Percentiles rank a stretch among this genome's conserved stretches.
These are phyloP conservation scores for Salix caprea DNA, from an alignment of 345 rosid species.

Conservation along the genomic window DNA sequence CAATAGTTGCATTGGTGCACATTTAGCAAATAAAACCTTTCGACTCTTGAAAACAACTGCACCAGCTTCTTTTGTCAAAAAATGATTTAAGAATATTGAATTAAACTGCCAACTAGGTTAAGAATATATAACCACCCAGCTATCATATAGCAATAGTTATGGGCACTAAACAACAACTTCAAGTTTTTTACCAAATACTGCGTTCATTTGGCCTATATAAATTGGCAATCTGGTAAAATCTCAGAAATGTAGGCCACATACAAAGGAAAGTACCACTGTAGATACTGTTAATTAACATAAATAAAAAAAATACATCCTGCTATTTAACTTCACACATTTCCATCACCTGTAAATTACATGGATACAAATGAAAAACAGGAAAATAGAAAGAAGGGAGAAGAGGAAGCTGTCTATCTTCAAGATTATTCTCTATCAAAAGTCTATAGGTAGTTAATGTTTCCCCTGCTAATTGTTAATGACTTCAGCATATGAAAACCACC, in stretches of 20 bases:
- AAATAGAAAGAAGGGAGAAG: not conserved
- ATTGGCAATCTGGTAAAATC: not conserved
- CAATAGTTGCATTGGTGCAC: not conserved
- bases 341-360: no score
- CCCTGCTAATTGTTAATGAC: not conserved
- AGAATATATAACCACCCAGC: not conserved
- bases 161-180: not conserved
- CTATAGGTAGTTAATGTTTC: not conserved
- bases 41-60: not conserved
- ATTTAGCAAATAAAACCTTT: not conserved
- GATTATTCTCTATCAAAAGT: not conserved
- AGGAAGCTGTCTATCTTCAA: not conserved
- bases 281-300: not conserved
- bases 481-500: not conserved
- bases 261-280: not conserved
- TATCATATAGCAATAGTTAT: not conserved
- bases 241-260: not conserved
- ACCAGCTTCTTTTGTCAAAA: not conserved
- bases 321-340: not conserved
- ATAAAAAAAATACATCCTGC: not conserved
- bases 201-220: not conserved
- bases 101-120: not conserved
- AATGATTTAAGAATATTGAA: not conserved
- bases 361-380: not conserved
- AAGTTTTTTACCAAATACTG: not conserved